Conservation (phyloP, 2,329 filamentous ascomycete genomes). For the Beauveria sp. region DNA sequence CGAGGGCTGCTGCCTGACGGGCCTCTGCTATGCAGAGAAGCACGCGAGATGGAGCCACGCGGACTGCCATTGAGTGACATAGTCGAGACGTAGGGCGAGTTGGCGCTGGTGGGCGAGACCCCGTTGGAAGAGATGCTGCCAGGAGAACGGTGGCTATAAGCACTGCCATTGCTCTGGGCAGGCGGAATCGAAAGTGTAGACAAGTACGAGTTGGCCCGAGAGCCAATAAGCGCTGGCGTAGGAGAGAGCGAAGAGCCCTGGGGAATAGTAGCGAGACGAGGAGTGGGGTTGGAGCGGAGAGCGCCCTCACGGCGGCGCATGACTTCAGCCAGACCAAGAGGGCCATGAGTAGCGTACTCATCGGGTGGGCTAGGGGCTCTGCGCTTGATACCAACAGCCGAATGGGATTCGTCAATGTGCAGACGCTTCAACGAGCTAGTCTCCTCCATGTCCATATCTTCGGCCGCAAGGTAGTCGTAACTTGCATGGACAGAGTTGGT, state of each 20-base stretch:
- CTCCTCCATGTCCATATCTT: conserved; percentile 46
- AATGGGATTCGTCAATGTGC: conserved; percentile 39
- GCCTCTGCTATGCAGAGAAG: conserved; percentile 35
- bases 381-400: conserved; percentile 42
- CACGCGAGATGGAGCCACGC: conserved; percentile 36
- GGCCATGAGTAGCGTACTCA: conserved; percentile 32
- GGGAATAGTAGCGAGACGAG: conserved; percentile 39
- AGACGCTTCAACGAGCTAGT: conserved; percentile 42
- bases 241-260: conserved; percentile 37
- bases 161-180: conserved; percentile 32
- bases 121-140: conserved; percentile 38
- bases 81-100: conserved; percentile 42
- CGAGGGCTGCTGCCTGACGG: conserved; percentile 43
- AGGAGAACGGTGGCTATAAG: conserved; percentile 33
- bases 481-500: conserved; percentile 37
- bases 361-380: conserved; percentile 49
- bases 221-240: conserved; percentile 29
- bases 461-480: conserved; percentile 30
- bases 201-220: conserved; percentile 40
- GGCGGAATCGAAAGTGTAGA: conserved; percentile 36
- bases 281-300: conserved; percentile 45
- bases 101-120: conserved; percentile 41
- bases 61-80: conserved; percentile 43
- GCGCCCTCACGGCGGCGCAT: conserved; percentile 40
- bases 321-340: conserved; percentile 34